Evolutionary conservation across 345 rosid genomes (phyloP), one percentile per base, ranked within the genome.

Genomic region (Salix viminalis): DNA sequence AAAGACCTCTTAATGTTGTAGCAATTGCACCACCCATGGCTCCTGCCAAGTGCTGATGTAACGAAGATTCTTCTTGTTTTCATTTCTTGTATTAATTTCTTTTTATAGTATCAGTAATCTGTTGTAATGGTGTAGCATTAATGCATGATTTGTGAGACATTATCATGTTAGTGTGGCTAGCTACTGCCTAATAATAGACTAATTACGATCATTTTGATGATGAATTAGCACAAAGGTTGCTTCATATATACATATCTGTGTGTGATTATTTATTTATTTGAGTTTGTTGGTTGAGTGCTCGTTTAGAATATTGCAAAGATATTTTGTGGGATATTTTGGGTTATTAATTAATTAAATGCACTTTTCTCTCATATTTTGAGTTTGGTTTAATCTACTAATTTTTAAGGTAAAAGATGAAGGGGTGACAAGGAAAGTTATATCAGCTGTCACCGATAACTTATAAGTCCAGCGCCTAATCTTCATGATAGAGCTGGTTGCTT

Each of bases 11-110:
- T 18, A 71, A 39, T 8, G 0, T 39, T 2, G 71, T 23, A 67
- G 71, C 16, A 3, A 14, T 72, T 52, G 72, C 81, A 9, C 48
- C 48, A 2, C n/a, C 34, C 62, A n/a, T 56, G 61, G 34, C 73
- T 21, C 21, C 77, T 39, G 65, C 74, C 69, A 41, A 32, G 37
- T 36, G 37, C 71, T 69, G 75, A 65, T 8, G 61, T 11, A 41
- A 23, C 64, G 37, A 75, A 46, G 52, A 46, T 54, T 70, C 65
- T 36, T 67, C 58, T 37, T 32, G 14, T 0, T 7, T 50, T 15
- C 12, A 2, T 56, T 56, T 56, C 26, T n/a, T n/a, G 23, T n/a
- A 11, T 23, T 56, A 10, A 7, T 41, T 41, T 54, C 23, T 2
- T 21, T 21, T 54, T 7, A n/a, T 8, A 11, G 2, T 7, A 7